Evolutionary conservation across 1,284 basidiomycete genomes (phyloP), one percentile per base, ranked within the genome.

Genomic region (Melampsora americana): DNA sequence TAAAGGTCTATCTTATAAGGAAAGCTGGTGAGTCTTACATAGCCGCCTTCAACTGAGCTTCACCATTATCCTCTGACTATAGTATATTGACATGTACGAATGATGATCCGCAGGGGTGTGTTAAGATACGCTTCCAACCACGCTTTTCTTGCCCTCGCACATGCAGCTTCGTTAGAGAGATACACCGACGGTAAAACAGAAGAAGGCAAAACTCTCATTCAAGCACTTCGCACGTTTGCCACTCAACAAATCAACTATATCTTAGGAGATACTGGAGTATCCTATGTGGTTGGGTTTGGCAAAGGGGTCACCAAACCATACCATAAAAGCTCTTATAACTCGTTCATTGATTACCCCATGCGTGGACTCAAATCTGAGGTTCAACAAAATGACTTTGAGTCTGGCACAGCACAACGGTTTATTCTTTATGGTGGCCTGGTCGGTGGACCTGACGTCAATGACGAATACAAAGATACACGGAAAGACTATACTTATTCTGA

Each of bases 201-300:
- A 56, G 9, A 56, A 56, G 53, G 53, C 5, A n/a, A 56, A 56
- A 18, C 53, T 56, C 26, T 56, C 12, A 18, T 56, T 56, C 53
- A 23, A 56, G 14, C 53, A 5, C 26, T 56, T 23, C 53, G 53
- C 6, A 56, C 53, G 14, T 56, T 56, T 56, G 53, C 53, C 26
- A 23, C n/a, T 56, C 53, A 56, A n/a, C 53, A 56, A 23, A 56
- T 56, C 53, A 56, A 56, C 26, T 56, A 56, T 56, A 56, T 56
- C 9, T 56, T 56, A n/a, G 53, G 53, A 56, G 53, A 56, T 56
- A 56, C 53, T 28, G 53, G 53, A 14, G 6, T 56, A 56, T 56
- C 53, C 20, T 56, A 14, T 56, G 53, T 56, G 3, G 53, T 56
- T 28, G 53, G 53, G n/a, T 56, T 56, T 23, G 53, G 53, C n/a